Base-by-base conservation (phyloP, 805 yeast species). In the Starmerella riodocensis region DNA sequence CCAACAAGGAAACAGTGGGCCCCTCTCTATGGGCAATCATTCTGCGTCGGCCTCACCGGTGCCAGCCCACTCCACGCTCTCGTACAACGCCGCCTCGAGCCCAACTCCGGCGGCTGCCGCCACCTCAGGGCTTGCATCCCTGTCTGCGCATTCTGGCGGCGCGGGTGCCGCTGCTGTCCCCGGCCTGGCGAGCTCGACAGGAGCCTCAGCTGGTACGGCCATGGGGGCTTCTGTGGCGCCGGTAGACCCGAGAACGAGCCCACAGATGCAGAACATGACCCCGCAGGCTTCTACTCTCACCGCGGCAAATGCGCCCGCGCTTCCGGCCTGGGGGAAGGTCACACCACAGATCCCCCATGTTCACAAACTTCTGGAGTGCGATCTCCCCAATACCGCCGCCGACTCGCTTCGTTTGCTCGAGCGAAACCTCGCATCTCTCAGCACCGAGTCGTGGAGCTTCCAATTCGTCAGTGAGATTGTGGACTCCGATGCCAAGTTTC, bases 201-300 rank as follows among this genome's bases (percentile, higher is more conserved):
- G 63, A 56, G 40, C 66, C 58, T 41, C 58, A 55, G 35, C 60
- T 57, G n/a, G n/a, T n/a, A 31, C 61, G 55, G 40, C 57, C n/a
- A 21, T 32, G 9, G 7, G 39, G n/a, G 28, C 30, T 3, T 14
- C 43, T 12, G 24, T 14, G 11, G n/a, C 33, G 19, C 16, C n/a
- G 32, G 23, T 31, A 4, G 28, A 26, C 2, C 19, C 34, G 12
- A 19, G 30, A 3, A 33, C 36, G 4, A 22, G 33, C n/a, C 21
- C 23, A 6, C 29, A 26, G 21, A 16, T 24, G 16, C n/a, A n/a
- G n/a, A n/a, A n/a, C n/a, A n/a, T n/a, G n/a, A n/a, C n/a, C n/a
- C 29, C 34, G n/a, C 24, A 24, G 7, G 42, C 32, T 6, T 33
- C 36, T 17, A 34, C 39, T 29, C 36, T 44, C 19, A 37, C 40